These are phyloP conservation scores for Trichosporon sp. DNA, from an alignment of 1,284 basidiomycete species.

Conservation along the genomic window DNA sequence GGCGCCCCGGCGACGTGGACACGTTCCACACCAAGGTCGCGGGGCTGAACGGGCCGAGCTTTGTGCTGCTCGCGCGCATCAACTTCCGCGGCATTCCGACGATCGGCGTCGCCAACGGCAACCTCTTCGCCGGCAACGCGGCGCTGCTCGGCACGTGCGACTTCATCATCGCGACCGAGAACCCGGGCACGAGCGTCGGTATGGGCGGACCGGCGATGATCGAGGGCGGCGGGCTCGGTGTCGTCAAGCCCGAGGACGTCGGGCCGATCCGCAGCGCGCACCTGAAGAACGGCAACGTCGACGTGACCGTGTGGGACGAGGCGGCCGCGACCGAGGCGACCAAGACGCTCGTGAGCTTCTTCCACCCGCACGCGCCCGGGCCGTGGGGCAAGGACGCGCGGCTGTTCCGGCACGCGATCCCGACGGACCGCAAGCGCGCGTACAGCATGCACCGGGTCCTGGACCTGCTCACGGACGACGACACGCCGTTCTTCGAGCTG, in stretches of 20 bases:
- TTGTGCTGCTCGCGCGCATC: constrained; percentile 15
- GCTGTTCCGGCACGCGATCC: constrained; percentile 21
- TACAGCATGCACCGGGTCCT: constrained; percentile 21
- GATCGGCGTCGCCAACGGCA: constrained; percentile 20
- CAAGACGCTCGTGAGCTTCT: constrained; percentile 19
- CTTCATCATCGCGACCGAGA: constrained; percentile 21
- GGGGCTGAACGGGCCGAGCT: constrained; percentile 15
- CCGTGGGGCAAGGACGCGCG: constrained; percentile 11
- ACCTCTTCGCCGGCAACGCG: constrained; percentile 21
- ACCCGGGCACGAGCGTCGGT: constrained; percentile 17
- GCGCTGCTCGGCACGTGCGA: constrained; percentile 16
- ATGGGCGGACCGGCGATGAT: constrained; percentile 25
- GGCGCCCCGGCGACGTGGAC: constrained; percentile 21
- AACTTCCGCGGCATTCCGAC: constrained; percentile 22
- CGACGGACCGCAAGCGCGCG: constrained; percentile 19
- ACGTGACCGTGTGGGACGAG: constrained; percentile 20
- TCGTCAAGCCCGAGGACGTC: constrained; percentile 17
- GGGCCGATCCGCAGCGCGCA: constrained; percentile 18
- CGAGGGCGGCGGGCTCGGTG: constrained; percentile 20
- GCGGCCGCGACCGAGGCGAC: constrained; percentile 17
- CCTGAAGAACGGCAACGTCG: constrained; percentile 21
- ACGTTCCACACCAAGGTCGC: constrained; percentile 15
- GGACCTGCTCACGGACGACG: constrained; percentile 20
- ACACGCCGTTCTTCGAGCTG: constrained; percentile 20
- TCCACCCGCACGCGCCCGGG: constrained; percentile 8